phyloP scores from a whole-genome alignment of 176 grass and related monocot genomes.

The Bromus sterilis region DNA sequence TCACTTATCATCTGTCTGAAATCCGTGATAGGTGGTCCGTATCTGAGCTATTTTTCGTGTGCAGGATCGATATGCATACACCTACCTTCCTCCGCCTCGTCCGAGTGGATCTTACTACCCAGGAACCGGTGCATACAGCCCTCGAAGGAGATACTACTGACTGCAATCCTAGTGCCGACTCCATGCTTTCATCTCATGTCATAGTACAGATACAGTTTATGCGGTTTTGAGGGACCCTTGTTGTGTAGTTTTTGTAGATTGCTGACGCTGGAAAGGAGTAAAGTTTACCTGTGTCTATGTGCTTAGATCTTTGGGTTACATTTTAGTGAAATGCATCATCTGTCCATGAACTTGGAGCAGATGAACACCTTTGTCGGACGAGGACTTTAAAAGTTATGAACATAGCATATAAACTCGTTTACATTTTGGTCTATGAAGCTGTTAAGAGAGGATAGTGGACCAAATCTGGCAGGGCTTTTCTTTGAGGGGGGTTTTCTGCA shows the following conservation, averaged over 20 bases:
- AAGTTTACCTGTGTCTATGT: neutral
- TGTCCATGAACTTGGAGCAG: too few species aligned
- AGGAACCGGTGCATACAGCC: neutral
- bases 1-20: neutral
- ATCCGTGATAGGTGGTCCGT: neutral
- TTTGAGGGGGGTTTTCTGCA: too few species aligned
- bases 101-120: slow-evolving; percentile 15
- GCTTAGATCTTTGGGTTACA: neutral
- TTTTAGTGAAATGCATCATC: neutral
- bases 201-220: neutral
- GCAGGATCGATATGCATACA: slow-evolving; percentile 28
- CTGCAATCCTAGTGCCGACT: neutral
- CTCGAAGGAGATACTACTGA: slow-evolving; percentile 32
- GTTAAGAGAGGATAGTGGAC: too few species aligned
- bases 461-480: too few species aligned
- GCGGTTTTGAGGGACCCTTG: neutral
- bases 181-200: neutral
- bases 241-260: neutral
- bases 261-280: neutral
- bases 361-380: too few species aligned
- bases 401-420: neutral
- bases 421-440: neutral
- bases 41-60: neutral
- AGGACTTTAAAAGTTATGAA: too few species aligned
- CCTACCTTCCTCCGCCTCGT: neutral